A percentile compares a stretch with the other conserved stretches of the same genome.
Conservation (phyloP, 2,329 filamentous ascomycete genomes). For the Chrysoporthe cubensis region DNA sequence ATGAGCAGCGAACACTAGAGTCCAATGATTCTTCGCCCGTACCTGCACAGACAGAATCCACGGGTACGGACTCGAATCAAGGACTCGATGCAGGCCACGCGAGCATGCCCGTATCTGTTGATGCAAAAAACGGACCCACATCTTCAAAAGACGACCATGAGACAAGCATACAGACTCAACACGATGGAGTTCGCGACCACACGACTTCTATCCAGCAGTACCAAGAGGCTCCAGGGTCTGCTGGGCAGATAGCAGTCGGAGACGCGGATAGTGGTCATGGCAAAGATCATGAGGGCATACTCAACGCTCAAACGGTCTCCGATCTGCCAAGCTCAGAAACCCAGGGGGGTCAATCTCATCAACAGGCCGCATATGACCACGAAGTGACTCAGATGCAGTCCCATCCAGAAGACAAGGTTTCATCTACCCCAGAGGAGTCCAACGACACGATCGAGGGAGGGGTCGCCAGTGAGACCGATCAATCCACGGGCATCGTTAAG, state of each 20-base stretch:
- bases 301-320: too few relatives aligned
- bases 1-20: not conserved
- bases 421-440: not conserved
- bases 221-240: not conserved
- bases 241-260: not conserved
- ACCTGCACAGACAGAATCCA: too few relatives aligned
- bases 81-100: not conserved
- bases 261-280: not conserved
- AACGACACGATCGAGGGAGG: not conserved
- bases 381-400: not conserved
- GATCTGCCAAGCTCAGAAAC: too few relatives aligned
- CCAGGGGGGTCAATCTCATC: not conserved
- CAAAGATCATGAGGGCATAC: not conserved
- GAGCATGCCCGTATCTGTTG: too few relatives aligned
- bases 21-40: too few relatives aligned
- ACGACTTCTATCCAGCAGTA: not conserved
- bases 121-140: not conserved
- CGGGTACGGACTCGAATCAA: not conserved
- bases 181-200: not conserved
- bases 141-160: not conserved
- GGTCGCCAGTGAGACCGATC: not conserved
- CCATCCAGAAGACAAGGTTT: not conserved
- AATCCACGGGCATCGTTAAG: conserved; percentile 6
- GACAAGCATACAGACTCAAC: not conserved
- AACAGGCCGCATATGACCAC: not conserved